Evolutionary conservation across 306 rosid genomes (phyloP).

Genomic region (Cicer arietinum): DNA sequence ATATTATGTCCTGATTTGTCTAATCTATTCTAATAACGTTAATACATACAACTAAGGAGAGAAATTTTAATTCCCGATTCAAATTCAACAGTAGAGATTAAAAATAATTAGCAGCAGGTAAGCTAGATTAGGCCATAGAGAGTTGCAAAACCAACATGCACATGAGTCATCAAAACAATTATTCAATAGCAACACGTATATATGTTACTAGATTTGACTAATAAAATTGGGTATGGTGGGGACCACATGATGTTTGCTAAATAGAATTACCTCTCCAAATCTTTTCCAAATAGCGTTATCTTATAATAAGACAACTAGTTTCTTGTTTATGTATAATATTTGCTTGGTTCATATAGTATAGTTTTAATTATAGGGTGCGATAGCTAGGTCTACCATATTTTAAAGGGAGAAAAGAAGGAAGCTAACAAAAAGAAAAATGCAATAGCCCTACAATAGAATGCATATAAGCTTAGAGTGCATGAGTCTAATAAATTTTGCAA

Average conservation of each 20-base stretch:
- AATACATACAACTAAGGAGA: too few species aligned
- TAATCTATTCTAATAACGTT: too few species aligned
- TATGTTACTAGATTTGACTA: constrained; percentile 20
- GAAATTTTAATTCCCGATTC: too few species aligned
- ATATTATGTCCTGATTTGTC: too few species aligned
- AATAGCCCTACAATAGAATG: background rate
- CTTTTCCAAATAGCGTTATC: constrained; percentile 30
- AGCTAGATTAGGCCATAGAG: constrained; percentile 26
- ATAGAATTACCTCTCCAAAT: constrained; percentile 20
- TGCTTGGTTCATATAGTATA: constrained; percentile 8
- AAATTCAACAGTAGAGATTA: background rate
- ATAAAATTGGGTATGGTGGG: constrained; percentile 29
- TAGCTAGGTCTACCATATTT: constrained; percentile 23
- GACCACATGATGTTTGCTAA: constrained; percentile 44
- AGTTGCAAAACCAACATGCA: constrained; percentile 35
- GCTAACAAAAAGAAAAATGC: constrained; percentile 2
- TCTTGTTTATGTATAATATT: constrained; percentile 24
- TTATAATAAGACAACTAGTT: background rate
- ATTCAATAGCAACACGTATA: too few species aligned
- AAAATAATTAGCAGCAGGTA: constrained; percentile 24
- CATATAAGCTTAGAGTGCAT: background rate
- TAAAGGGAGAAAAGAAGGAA: constrained; percentile 23
- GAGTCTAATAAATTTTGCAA: background rate
- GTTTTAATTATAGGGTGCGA: constrained; percentile 1
- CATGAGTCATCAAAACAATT: constrained; percentile 30